phyloP scores from a whole-genome alignment of 1,139 yeast genomes.

The Sugiyamaella pinicola region DNA sequence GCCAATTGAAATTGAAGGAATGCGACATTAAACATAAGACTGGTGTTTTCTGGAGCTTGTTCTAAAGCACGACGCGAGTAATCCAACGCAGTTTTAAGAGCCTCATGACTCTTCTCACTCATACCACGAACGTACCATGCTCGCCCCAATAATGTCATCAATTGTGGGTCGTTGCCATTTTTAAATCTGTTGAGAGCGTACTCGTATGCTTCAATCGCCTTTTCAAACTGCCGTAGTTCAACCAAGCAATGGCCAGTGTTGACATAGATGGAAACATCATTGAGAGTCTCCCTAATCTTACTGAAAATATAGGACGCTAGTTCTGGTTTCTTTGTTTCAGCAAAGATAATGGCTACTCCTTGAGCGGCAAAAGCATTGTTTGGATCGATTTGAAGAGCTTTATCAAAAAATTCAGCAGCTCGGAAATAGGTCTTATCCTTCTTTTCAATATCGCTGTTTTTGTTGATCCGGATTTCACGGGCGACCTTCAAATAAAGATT shows the following conservation, averaged over 20 bases:
- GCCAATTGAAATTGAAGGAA: conserved; percentile 86
- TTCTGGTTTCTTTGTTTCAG: conserved; percentile 76
- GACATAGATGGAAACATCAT: conserved; percentile 78
- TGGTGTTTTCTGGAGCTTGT: conserved; percentile 41
- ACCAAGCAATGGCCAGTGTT: conserved; percentile 87
- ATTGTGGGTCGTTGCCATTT: conserved; percentile 62
- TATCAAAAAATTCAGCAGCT: conserved; percentile 87
- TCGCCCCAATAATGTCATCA: conserved; percentile 75
- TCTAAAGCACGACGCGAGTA: conserved; percentile 62
- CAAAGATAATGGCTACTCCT: conserved; percentile 91
- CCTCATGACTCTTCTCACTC: conserved; percentile 63
- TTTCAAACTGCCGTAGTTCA: conserved; percentile 78
- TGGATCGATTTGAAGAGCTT: conserved; percentile 82
- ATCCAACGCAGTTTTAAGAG: conserved; percentile 62
- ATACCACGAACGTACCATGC: conserved; percentile 88
- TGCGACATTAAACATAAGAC: conserved; percentile 73
- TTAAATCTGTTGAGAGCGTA: conserved; percentile 71
- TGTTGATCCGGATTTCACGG: conserved; percentile 62
- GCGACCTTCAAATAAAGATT: conserved; percentile 85
- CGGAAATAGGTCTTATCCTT: conserved; percentile 77
- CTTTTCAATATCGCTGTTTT: conserved; percentile 61
- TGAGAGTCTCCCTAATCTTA: conserved; percentile 85
- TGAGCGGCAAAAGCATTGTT: conserved; percentile 95
- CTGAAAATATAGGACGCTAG: conserved; percentile 85
- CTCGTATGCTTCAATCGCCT: conserved; percentile 88